Percentiles rank a stretch among this genome's conserved stretches.
phyloP scores from a whole-genome alignment of 768 basidiomycete genomes.

The Podaxis sp. region DNA sequence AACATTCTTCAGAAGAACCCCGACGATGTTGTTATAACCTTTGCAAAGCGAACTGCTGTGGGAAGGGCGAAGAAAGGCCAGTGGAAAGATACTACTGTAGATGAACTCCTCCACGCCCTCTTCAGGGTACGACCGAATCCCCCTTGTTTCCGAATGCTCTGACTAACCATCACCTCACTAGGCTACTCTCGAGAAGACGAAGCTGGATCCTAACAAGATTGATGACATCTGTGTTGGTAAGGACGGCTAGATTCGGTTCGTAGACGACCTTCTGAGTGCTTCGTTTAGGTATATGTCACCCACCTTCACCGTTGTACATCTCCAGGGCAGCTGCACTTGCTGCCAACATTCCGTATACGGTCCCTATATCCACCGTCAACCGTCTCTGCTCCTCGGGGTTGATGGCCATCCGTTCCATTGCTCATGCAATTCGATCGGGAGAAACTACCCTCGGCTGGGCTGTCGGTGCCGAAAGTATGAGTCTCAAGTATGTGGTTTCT shows the following conservation, averaged over 20 bases:
- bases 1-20: constrained; percentile 64
- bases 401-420: constrained; percentile 89
- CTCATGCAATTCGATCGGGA: constrained; percentile 78
- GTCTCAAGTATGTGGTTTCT: constrained; percentile 51
- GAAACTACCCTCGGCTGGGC: constrained; percentile 88
- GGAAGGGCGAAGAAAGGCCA: constrained; percentile 89
- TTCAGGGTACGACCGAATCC: constrained; percentile 53
- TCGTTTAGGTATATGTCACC: constrained; percentile 70
- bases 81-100: constrained; percentile 82
- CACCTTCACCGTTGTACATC: constrained; percentile 75
- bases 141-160: not conserved
- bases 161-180: constrained; percentile 19
- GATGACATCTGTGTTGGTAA: constrained; percentile 83
- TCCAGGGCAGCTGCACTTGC: constrained; percentile 85
- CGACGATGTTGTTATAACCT: constrained; percentile 87
- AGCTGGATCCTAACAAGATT: constrained; percentile 64
- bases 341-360: constrained; percentile 82
- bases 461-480: constrained; percentile 81
- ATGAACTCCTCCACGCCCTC: constrained; percentile 79
- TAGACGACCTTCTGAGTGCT: not conserved
- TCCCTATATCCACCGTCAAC: constrained; percentile 90
- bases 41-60: constrained; percentile 86
- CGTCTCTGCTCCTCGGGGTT: constrained; percentile 92
- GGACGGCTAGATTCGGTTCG: constrained; percentile 16
- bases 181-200: constrained; percentile 65